A percentile compares a stretch with the other conserved stretches of the same genome.
Conservation (phyloP, 345 rosid species). For the Gossypium mustelinum region DNA sequence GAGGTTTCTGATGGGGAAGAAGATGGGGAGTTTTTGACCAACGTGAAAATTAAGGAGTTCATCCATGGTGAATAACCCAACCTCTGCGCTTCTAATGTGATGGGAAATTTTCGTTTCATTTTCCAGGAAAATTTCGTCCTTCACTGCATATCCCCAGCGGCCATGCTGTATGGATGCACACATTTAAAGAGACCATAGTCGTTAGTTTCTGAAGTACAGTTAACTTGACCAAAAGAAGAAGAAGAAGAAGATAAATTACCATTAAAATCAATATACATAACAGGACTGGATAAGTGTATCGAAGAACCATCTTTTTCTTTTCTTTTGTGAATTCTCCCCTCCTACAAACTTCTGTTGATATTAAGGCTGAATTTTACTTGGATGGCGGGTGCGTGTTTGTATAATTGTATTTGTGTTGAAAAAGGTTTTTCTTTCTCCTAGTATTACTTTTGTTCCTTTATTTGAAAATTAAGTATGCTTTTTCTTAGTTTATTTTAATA, state of each 20-base stretch:
- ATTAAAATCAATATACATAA: neutral
- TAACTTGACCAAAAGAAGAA: neutral
- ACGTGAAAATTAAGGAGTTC: slow-evolving; percentile 21
- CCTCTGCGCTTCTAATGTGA: neutral
- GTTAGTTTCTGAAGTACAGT: neutral
- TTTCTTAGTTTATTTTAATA: no score
- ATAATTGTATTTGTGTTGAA: no score
- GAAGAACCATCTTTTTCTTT: neutral
- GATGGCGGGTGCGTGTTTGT: no score
- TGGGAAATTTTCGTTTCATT: neutral
- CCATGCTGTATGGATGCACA: neutral
- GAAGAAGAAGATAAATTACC: neutral
- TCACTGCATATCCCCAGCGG: neutral
- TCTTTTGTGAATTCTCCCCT: neutral
- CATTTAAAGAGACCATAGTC: neutral
- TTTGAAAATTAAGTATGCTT: no score
- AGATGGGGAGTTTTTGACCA: slow-evolving; percentile 24
- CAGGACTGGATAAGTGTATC: neutral
- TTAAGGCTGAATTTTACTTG: no score
- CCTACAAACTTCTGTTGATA: neutral
- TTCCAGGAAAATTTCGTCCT: neutral
- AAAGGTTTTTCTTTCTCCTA: no score
- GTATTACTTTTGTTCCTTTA: no score
- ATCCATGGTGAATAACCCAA: slow-evolving; percentile 29
- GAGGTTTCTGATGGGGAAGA: slow-evolving; percentile 28